Base-by-base conservation (phyloP, 805 yeast species). In the Nematodospora valgi region DNA sequence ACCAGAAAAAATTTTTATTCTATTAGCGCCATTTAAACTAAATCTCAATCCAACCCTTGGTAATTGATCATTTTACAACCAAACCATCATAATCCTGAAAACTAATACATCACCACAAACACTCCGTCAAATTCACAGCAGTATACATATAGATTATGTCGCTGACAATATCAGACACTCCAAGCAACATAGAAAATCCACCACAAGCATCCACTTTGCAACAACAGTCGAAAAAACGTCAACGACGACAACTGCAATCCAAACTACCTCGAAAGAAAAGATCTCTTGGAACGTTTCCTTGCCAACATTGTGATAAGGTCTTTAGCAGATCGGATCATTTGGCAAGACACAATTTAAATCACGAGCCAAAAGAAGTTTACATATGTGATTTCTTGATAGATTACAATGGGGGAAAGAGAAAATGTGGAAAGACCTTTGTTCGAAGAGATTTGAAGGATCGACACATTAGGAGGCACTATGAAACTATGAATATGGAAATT, bases 291-390 rank as follows among this genome's bases (percentile, higher is more conserved):
- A 48, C 51, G 5, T 61, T 51, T 35, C 57, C 58, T 1, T 62
- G 68, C 40, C 56, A 55, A 28, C 68, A 68, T 23, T 80, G 86
- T 47, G 64, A 59, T 24, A 80, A 80, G 48, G 59, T 64, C 13
- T 80, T 80, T 46, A 70, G 76, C 15, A 51, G 86, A 32, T 70
- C 79, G 2, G 86, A 80, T 47, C 86, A 80, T 56, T 52, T 80
- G 11, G 68, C 83, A 2, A 58, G 86, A 33, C 86, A 80, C 49
- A 71, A 76, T 47, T 61, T 80, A 33, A 80, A 80, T 49, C 86
- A 80, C 32, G 62, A 63, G 35, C 73, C 73, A 3, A 67, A 61
- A 30, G 72, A 72, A 35, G 76, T 80, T 8, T 79, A 68, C 48
- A 62, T 61, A 17, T 80, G 87, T 51, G 83, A 54, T 69, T 78